phyloP scores from a whole-genome alignment of 306 rosid species.

The Fragaria ananassa region DNA sequence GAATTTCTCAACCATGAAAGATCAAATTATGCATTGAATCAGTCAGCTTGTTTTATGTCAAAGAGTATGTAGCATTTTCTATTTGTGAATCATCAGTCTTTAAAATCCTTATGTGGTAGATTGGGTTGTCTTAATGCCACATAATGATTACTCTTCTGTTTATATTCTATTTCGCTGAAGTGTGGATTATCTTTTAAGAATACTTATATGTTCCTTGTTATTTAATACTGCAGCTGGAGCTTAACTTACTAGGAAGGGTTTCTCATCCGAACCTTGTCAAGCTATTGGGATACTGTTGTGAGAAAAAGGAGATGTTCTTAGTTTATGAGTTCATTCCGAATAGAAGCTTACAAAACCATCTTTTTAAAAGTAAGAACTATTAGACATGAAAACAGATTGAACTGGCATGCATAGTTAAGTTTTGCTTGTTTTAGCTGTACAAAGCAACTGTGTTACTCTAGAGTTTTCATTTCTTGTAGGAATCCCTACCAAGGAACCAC shows the following conservation, averaged over 20 bases:
- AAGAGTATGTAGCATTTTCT: background rate
- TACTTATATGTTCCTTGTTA: background rate
- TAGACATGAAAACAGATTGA: background rate
- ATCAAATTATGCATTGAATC: background rate
- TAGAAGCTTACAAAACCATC: slow-evolving; percentile 34
- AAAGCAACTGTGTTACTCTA: slow-evolving; percentile 13
- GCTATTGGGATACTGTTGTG: slow-evolving; percentile 71
- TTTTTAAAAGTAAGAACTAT: background rate
- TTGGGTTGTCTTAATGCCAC: background rate
- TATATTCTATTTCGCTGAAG: background rate
- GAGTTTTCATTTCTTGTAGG: slow-evolving; percentile 35
- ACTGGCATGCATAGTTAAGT: background rate
- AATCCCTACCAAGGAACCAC: slow-evolving; percentile 34
- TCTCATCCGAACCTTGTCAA: slow-evolving; percentile 83
- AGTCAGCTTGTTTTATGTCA: background rate
- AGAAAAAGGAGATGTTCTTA: slow-evolving; percentile 58
- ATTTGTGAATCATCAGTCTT: background rate
- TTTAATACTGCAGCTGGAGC: slow-evolving; percentile 61
- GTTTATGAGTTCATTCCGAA: slow-evolving; percentile 75
- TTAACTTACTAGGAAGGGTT: slow-evolving; percentile 64
- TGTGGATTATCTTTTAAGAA: background rate
- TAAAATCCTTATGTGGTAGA: background rate
- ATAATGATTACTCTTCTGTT: background rate
- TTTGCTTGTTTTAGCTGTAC: background rate
- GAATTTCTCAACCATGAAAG: background rate